Percentiles rank a stretch among this genome's conserved stretches.
phyloP scores from a whole-genome alignment of 441 rosid genomes.

The Erodium moschatum region DNA sequence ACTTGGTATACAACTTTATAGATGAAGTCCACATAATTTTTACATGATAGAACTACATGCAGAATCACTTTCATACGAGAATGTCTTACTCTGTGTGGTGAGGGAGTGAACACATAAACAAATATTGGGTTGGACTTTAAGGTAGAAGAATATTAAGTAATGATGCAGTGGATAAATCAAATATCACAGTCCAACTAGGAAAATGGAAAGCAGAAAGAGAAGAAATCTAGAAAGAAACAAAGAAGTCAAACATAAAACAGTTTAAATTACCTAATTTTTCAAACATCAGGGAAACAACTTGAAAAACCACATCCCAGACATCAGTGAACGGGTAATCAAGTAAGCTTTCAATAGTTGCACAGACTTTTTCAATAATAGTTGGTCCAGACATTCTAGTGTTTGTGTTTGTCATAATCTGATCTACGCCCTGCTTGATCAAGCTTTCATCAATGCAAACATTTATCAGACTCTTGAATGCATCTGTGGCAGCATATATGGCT shows the following conservation, averaged over 20 bases:
- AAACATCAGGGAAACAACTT: conserved; percentile 68
- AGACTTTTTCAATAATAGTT: conserved; percentile 65
- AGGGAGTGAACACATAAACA: too few species aligned
- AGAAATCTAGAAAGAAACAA: background rate
- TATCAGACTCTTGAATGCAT: conserved; percentile 67
- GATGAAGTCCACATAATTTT: too few species aligned
- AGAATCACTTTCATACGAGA: too few species aligned
- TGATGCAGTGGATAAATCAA: background rate
- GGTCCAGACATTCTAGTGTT: conserved; percentile 52
- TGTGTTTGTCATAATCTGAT: conserved; percentile 31
- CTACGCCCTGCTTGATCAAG: conserved; percentile 67
- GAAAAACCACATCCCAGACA: conserved; percentile 77
- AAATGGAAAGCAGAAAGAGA: background rate
- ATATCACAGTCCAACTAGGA: background rate
- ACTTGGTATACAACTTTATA: too few species aligned
- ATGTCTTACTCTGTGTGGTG: too few species aligned
- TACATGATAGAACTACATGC: too few species aligned
- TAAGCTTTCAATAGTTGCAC: conserved; percentile 62
- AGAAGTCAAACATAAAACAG: conserved; percentile 5
- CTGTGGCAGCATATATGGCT: conserved; percentile 71
- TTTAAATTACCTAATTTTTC: conserved; percentile 56
- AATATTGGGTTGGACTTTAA: background rate
- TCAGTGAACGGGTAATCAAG: conserved; percentile 69
- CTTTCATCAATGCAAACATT: conserved; percentile 58
- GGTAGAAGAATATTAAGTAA: background rate